Evolutionary conservation across 2,329 filamentous ascomycete species (phyloP).

Genomic region (Tympanopsis confertula): DNA sequence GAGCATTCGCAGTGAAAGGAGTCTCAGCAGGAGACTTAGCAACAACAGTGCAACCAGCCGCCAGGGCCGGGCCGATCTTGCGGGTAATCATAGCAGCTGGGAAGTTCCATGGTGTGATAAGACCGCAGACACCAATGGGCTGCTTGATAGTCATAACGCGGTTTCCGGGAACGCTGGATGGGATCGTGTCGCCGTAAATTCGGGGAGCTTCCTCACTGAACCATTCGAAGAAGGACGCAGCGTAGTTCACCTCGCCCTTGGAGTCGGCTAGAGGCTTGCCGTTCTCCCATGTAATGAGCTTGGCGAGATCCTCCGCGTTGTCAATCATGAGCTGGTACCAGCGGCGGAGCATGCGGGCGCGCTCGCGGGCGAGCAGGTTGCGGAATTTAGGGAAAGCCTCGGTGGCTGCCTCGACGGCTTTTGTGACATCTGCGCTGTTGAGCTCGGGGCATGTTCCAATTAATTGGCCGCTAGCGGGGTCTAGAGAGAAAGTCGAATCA

Average conservation of each 20-base stretch:
- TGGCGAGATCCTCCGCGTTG: constrained; percentile 50
- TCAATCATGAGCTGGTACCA: constrained; percentile 51
- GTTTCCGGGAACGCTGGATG: constrained; percentile 41
- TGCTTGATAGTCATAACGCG: constrained; percentile 50
- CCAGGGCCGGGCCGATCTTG: constrained; percentile 39
- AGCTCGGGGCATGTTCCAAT: constrained; percentile 53
- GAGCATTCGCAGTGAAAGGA: constrained; percentile 58
- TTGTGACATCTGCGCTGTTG: constrained; percentile 42
- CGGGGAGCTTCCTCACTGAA: constrained; percentile 42
- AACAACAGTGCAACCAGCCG: constrained; percentile 63
- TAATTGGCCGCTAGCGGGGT: constrained; percentile 44
- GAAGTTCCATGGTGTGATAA: constrained; percentile 58
- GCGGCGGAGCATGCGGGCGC: constrained; percentile 43
- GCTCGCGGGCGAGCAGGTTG: constrained; percentile 46
- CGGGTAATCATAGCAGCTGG: constrained; percentile 37
- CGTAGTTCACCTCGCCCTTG: constrained; percentile 37
- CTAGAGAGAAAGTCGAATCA: constrained; percentile 15
- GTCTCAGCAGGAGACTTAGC: constrained; percentile 62
- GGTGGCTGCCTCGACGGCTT: constrained; percentile 48
- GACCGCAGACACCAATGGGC: constrained; percentile 50
- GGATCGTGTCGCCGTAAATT: constrained; percentile 42
- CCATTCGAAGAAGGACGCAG: constrained; percentile 41
- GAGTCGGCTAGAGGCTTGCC: constrained; percentile 49
- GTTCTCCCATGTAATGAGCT: constrained; percentile 54
- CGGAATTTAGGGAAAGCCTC: constrained; percentile 36